These are phyloP conservation scores for Blastobotrys peoriensis DNA, from an alignment of 805 yeast genomes.

Conservation along the genomic window DNA sequence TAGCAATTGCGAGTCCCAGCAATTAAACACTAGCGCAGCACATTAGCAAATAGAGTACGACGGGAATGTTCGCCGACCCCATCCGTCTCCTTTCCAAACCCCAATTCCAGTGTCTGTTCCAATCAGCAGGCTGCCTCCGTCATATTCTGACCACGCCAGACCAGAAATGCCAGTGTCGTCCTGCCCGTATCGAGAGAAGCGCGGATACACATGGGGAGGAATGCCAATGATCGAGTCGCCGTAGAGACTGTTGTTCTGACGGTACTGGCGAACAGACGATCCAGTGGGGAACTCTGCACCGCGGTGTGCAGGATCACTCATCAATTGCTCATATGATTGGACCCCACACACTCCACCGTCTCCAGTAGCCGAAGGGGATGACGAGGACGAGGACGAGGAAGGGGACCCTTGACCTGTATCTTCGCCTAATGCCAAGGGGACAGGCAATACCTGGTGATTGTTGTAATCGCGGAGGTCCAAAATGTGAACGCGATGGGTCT, in stretches of 20 bases:
- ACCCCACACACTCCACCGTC: neutral
- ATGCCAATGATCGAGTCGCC: neutral
- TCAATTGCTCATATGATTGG: constrained; percentile 1
- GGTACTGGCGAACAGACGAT: constrained; percentile 1
- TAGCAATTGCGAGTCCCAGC: no score
- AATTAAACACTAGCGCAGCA: no score
- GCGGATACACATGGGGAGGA: neutral
- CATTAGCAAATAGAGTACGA: constrained; percentile 20
- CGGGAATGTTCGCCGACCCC: constrained; percentile 24
- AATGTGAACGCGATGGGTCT: constrained; percentile 79
- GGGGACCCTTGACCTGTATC: constrained; percentile 1
- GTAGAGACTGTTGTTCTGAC: constrained; percentile 1
- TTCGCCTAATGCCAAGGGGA: constrained; percentile 19
- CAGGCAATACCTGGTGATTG: constrained; percentile 63
- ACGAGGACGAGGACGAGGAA: constrained; percentile 1
- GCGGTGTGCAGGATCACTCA: neutral
- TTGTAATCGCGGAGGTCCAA: constrained; percentile 69
- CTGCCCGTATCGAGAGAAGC: constrained; percentile 10
- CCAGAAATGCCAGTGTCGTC: constrained; percentile 52
- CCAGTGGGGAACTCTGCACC: neutral
- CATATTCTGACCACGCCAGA: constrained; percentile 49
- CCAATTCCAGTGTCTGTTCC: constrained; percentile 65
- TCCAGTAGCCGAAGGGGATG: neutral
- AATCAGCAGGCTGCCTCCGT: constrained; percentile 48
- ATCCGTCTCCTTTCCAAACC: constrained; percentile 56